phyloP scores from a whole-genome alignment of 2,329 filamentous ascomycete species.

The Cercospora sp. region DNA sequence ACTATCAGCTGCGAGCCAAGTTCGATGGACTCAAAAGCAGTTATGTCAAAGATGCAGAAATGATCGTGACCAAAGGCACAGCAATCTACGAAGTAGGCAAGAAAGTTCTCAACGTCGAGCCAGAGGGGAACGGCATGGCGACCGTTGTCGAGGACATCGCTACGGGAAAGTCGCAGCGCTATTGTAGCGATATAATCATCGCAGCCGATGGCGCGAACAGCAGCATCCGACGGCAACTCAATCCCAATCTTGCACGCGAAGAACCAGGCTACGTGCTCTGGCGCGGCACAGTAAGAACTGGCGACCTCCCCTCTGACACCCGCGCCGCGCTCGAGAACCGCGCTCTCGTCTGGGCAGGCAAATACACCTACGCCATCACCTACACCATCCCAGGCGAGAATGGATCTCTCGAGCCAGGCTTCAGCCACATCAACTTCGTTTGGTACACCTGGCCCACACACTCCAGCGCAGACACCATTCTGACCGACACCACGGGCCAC shows the following conservation, averaged over 20 bases:
- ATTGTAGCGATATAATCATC: conserved; percentile 26
- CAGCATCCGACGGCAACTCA: conserved; percentile 20
- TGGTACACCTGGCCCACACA: conserved; percentile 32
- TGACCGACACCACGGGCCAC: conserved; percentile 35
- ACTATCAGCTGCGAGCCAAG: conserved; percentile 25
- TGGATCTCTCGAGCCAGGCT: conserved; percentile 29
- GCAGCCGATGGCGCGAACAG: conserved; percentile 31
- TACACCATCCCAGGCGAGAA: conserved; percentile 36
- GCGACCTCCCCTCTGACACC: conserved; percentile 13
- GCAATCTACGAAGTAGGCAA: conserved; percentile 18
- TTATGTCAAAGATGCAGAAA: conserved; percentile 19
- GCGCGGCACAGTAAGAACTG: conserved; percentile 25
- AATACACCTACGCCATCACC: conserved; percentile 25
- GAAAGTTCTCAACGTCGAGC: conserved; percentile 16
- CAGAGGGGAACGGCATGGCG: conserved; percentile 6
- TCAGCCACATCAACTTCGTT: conserved; percentile 34
- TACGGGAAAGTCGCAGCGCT: conserved; percentile 11
- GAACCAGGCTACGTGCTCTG: conserved; percentile 30
- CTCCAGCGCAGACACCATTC: conserved; percentile 29
- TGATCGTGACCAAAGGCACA: conserved; percentile 9
- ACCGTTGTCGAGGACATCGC: conserved; percentile 14
- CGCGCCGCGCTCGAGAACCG: conserved; percentile 17
- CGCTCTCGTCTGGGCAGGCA: conserved; percentile 17
- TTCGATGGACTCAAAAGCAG: conserved; percentile 24
- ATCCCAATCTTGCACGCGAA: conserved; percentile 20